Conservation (phyloP, 139 green algal genomes). For the Tetradesmus obliquus region DNA sequence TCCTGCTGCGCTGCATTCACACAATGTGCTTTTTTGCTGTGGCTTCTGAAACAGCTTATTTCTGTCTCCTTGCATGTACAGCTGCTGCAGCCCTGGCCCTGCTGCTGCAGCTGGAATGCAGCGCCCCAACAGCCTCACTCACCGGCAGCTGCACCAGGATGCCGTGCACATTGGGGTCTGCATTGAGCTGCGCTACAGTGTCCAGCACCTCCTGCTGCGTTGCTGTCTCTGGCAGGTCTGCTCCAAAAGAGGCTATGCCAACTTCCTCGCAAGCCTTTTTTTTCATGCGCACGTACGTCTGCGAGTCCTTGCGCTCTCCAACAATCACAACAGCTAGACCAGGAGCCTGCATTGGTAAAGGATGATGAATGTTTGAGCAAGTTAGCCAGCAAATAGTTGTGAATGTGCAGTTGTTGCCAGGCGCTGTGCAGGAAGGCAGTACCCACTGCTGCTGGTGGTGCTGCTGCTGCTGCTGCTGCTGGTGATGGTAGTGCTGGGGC, state of each 20-base stretch:
- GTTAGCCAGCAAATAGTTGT: background rate
- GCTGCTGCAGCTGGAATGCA: background rate
- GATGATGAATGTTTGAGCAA: background rate
- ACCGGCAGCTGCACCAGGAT: conserved; percentile 97
- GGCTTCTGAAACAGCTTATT: too few species aligned
- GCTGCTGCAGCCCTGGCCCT: background rate
- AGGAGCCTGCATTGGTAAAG: conserved; percentile 69
- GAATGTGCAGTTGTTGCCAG: background rate
- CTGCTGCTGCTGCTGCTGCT: background rate
- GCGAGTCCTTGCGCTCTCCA: conserved; percentile 93
- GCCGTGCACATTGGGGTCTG: conserved; percentile 89
- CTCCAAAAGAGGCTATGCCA: conserved; percentile 90
- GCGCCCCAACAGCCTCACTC: background rate
- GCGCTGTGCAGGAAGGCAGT: background rate
- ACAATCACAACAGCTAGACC: conserved; percentile 98
- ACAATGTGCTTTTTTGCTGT: too few species aligned
- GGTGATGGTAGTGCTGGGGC: background rate
- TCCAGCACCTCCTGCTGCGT: conserved; percentile 92
- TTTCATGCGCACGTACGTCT: conserved; percentile 99
- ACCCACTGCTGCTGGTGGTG: conserved; percentile 19
- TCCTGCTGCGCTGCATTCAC: too few species aligned
- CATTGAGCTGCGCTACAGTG: conserved; percentile 84
- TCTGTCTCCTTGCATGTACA: background rate
- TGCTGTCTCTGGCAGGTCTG: conserved; percentile 87
- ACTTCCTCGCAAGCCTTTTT: conserved; percentile 92